These are phyloP conservation scores for Ceriops zippeliana DNA, from an alignment of 345 rosid genomes.

Conservation along the genomic window DNA sequence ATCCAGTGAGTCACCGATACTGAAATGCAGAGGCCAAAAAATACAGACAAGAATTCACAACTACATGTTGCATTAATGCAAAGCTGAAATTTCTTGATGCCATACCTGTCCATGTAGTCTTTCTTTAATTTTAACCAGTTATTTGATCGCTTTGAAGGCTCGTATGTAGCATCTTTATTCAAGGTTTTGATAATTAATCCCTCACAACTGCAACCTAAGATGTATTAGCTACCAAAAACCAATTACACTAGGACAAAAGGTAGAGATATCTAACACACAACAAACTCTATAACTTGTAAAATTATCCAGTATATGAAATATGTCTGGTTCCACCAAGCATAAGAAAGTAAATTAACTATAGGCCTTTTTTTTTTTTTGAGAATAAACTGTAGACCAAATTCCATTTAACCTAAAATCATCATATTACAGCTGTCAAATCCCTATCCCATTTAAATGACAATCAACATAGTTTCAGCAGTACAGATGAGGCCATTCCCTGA, in stretches of 20 bases:
- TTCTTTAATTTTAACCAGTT: constrained; percentile 97
- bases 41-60: background rate
- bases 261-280: background rate
- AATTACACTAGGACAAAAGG: background rate
- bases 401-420: too few relatives aligned
- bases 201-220: constrained; percentile 68
- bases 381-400: too few relatives aligned
- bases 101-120: constrained; percentile 88
- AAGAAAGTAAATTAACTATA: too few relatives aligned
- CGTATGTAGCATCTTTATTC: constrained; percentile 90
- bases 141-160: constrained; percentile 85
- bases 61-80: background rate
- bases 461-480: too few relatives aligned
- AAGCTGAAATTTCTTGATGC: constrained; percentile 2
- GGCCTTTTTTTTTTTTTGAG: too few relatives aligned
- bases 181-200: constrained; percentile 93
- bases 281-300: background rate
- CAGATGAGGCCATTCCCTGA: too few relatives aligned
- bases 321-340: too few relatives aligned
- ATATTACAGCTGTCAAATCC: too few relatives aligned
- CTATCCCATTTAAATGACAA: too few relatives aligned
- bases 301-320: background rate
- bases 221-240: background rate
- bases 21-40: constrained; percentile 31
- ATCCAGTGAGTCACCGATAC: constrained; percentile 90